These are phyloP conservation scores for Ceratorhiza oryzae-sativae DNA, from an alignment of 1,284 basidiomycete species.

Conservation along the genomic window DNA sequence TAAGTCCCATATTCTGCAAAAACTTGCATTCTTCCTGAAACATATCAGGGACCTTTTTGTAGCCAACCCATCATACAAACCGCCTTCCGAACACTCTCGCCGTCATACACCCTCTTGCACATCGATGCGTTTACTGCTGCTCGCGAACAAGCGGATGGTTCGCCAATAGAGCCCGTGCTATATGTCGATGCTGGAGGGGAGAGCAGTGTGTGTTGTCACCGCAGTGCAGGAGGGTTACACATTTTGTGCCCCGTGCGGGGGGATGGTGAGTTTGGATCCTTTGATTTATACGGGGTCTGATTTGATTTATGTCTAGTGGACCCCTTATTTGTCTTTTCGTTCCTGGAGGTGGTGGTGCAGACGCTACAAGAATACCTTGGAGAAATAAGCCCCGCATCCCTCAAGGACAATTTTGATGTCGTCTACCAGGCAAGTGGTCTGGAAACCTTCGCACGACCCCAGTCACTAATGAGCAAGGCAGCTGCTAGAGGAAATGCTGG, in stretches of 20 bases:
- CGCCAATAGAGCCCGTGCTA: constrained; percentile 69
- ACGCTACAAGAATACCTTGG: constrained; percentile 90
- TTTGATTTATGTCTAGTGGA: constrained; percentile 64
- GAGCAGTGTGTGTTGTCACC: constrained; percentile 80
- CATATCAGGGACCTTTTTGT: not conserved
- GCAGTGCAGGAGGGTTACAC: constrained; percentile 74
- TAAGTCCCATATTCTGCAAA: constrained; percentile 52
- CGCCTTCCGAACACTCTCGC: constrained; percentile 80
- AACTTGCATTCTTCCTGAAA: constrained; percentile 35
- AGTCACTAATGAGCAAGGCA: constrained; percentile 49
- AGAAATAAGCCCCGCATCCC: constrained; percentile 68
- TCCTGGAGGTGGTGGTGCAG: constrained; percentile 83
- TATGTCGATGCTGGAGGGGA: constrained; percentile 57
- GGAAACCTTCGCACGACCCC: not conserved
- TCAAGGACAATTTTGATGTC: constrained; percentile 94
- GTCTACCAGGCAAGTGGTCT: constrained; percentile 81
- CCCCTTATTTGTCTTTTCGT: constrained; percentile 88
- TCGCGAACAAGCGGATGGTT: constrained; percentile 57
- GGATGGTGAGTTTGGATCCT: constrained; percentile 63
- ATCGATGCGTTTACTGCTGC: constrained; percentile 85
- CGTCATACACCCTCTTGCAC: constrained; percentile 84
- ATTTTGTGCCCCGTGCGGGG: constrained; percentile 83
- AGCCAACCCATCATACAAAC: constrained; percentile 91
- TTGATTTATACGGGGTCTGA: constrained; percentile 38
- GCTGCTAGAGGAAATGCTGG: constrained; percentile 95